A percentile compares a stretch with the other conserved stretches of the same genome.
These are phyloP conservation scores for Alternaria rosae DNA, from an alignment of 2,329 filamentous ascomycete genomes.

Conservation along the genomic window DNA sequence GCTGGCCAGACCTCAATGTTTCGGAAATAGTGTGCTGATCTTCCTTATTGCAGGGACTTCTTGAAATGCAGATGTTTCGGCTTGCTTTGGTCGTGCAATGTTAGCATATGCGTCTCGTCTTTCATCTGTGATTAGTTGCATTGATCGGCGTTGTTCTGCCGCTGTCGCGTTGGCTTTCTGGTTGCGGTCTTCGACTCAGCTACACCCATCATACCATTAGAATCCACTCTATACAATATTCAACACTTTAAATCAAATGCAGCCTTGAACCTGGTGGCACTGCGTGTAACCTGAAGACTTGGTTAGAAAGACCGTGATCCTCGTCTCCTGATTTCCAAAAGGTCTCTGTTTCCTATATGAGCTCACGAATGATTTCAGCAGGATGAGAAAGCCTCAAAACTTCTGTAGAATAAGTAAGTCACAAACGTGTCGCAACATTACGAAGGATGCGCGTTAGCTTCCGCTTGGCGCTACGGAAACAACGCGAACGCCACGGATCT, in stretches of 20 bases:
- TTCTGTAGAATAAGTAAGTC: not conserved
- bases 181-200: not conserved
- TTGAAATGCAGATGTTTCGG: not conserved
- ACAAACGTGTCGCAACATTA: not conserved
- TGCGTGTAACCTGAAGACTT: not conserved
- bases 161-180: conserved; percentile 2
- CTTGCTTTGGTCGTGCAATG: conserved; percentile 3
- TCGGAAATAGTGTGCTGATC: conserved; percentile 4
- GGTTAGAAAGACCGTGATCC: not conserved
- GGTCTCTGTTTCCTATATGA: not conserved
- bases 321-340: too few relatives aligned
- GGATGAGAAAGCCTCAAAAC: not conserved
- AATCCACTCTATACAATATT: conserved; percentile 9
- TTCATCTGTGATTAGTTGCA: not conserved
- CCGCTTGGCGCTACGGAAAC: conserved; percentile 9
- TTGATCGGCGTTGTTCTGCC: conserved; percentile 16
- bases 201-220: not conserved
- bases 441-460: conserved; percentile 7
- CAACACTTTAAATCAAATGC: not conserved
- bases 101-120: conserved; percentile 7
- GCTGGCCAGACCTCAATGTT: not conserved
- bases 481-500: conserved; percentile 11
- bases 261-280: not conserved
- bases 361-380: not conserved
- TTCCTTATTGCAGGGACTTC: conserved; percentile 6